A percentile compares a stretch with the other conserved stretches of the same genome.
Evolutionary conservation across 164 flowering plant genomes (phyloP).

Genomic region (Vitis cinerea): DNA sequence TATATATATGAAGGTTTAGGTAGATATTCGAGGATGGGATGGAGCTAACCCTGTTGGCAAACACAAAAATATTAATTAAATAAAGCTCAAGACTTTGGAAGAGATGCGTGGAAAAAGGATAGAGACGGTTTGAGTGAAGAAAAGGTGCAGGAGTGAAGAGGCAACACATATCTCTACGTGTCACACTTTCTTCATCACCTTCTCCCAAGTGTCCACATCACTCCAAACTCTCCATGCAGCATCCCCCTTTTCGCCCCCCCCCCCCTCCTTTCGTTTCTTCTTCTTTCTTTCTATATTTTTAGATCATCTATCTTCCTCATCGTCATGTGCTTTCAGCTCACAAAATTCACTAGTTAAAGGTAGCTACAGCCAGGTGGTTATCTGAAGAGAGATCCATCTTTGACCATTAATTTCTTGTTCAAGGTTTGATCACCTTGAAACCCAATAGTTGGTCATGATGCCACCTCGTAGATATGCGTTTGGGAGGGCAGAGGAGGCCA

Average conservation of each 20-base stretch:
- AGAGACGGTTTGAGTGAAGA: background rate
- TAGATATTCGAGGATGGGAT: too few species aligned
- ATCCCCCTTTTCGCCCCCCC: background rate
- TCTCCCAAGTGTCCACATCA: slow-evolving; percentile 11
- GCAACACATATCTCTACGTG: slow-evolving; percentile 5
- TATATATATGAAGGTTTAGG: too few species aligned
- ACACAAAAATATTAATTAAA: too few species aligned
- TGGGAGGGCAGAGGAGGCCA: slow-evolving; percentile 55
- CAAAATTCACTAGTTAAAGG: too few species aligned
- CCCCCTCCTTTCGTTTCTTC: background rate
- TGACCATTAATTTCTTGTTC: too few species aligned
- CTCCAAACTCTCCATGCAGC: slow-evolving; percentile 4
- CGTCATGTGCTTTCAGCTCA: too few species aligned
- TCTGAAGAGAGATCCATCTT: too few species aligned
- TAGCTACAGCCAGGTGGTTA: too few species aligned
- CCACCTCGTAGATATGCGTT: slow-evolving; percentile 43
- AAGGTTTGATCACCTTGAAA: background rate
- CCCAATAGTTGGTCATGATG: slow-evolving; percentile 1
- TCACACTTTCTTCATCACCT: background rate
- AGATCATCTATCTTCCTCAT: too few species aligned
- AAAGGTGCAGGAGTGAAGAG: background rate
- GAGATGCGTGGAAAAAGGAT: background rate
- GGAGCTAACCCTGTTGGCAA: too few species aligned
- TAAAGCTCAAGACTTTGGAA: background rate
- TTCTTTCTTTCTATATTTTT: background rate